Conservation (phyloP, 768 basidiomycete genomes). For the Pulveroboletus sp. region DNA sequence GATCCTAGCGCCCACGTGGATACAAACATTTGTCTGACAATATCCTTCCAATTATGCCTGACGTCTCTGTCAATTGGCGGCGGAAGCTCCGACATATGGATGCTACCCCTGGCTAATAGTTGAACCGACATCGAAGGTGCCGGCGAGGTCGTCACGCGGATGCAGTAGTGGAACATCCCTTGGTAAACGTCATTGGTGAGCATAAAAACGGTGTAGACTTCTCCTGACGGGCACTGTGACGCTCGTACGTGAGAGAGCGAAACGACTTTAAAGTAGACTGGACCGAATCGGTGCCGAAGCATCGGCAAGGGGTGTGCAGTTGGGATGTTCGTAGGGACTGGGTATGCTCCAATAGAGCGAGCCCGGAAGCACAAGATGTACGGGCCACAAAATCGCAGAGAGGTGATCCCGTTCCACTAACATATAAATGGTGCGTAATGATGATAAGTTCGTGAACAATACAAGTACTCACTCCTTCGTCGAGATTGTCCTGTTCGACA, state of each 20-base stretch:
- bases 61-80: neutral
- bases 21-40: slow-evolving; percentile 9
- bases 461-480: slow-evolving; percentile 31
- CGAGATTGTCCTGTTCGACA: slow-evolving; percentile 23
- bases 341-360: slow-evolving; percentile 47
- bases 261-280: slow-evolving; percentile 36
- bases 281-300: slow-evolving; percentile 22
- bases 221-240: slow-evolving; percentile 32
- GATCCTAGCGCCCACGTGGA: slow-evolving; percentile 18
- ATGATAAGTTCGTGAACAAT: neutral
- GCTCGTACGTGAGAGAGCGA: slow-evolving; percentile 41
- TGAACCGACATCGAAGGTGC: slow-evolving; percentile 38
- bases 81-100: neutral
- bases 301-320: slow-evolving; percentile 10
- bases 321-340: slow-evolving; percentile 10
- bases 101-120: slow-evolving; percentile 30
- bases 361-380: slow-evolving; percentile 53
- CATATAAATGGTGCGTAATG: neutral
- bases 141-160: slow-evolving; percentile 29
- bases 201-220: slow-evolving; percentile 37
- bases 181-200: slow-evolving; percentile 41
- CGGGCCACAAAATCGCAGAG: slow-evolving; percentile 43
- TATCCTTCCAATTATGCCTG: neutral
- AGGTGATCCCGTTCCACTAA: slow-evolving; percentile 43
- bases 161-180: slow-evolving; percentile 50